Evolutionary conservation across 1,284 basidiomycete genomes (phyloP), one percentile per base, ranked within the genome.

Genomic region (Cutaneotrichosporon mucoides): DNA sequence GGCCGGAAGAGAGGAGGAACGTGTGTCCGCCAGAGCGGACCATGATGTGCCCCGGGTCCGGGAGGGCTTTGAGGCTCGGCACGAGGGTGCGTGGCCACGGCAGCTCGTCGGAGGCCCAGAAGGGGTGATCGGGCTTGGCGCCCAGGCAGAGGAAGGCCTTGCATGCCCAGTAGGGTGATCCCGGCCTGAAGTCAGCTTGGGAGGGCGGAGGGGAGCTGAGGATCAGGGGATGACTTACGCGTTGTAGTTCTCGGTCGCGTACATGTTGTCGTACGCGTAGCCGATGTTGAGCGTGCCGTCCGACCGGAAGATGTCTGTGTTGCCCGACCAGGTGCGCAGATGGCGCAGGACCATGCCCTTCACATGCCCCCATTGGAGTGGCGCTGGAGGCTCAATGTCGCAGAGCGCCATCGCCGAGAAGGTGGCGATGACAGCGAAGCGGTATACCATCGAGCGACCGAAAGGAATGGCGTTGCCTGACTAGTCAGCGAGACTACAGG

Each of bases 91-190:
- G 24, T 24, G 87, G 87, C 73, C 84, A 86, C 1, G 83, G 80
- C 59, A 86, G 84, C 72, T 89, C 88, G 16, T 80, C 66, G 0
- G 83, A 78, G 0, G 82, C 69, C 88, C 88, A 89, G 81, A 89
- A 89, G 0, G 86, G 86, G 68, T 89, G 87, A 0, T 80, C 77
- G 12, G 82, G 79, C 0, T 85, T 82, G 2, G 88, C 80, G 2
- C 85, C 80, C n/a, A 89, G 82, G 5, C 85, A 78, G 44, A 86
- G 80, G 74, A 89, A 89, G 1, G 87, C 85, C 68, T 89, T 88
- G 80, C 86, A 89, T 69, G 85, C 87, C 88, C 88, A 89, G 75
- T 89, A 90, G 1, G 86, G 86, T n/a, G 86, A 88, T 8, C 75
- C 60, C 1, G 87, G 86, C 0, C 86, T 88, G 71, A 88, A 89